phyloP scores from a whole-genome alignment of 228 moss, liverwort and hornwort species.

The Sphagnum fallax region DNA sequence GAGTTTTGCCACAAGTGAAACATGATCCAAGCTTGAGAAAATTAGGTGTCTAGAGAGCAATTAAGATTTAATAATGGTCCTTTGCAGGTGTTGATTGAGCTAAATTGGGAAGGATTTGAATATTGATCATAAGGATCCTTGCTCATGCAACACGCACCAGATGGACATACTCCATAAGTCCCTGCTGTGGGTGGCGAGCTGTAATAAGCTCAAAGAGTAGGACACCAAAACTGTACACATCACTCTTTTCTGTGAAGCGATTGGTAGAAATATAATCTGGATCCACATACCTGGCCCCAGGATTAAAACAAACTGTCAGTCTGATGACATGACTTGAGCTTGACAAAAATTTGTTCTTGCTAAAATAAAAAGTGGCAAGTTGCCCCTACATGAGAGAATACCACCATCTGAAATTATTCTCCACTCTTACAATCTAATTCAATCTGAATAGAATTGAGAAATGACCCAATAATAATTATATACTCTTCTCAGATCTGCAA shows the following conservation, averaged over 20 bases:
- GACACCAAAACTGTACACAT: constrained; percentile 97
- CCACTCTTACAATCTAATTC: no score
- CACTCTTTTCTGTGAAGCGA: constrained; percentile 84
- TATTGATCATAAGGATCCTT: neutral
- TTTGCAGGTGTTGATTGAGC: neutral
- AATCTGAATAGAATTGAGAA: no score
- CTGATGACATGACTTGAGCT: no score
- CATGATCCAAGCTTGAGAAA: neutral
- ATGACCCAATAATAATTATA: no score
- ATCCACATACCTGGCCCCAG: constrained; percentile 31
- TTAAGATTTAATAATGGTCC: neutral
- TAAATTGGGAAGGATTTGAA: neutral
- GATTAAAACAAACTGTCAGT: no score
- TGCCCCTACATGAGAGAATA: no score
- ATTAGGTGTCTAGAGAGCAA: no score
- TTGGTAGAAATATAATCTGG: constrained; percentile 85
- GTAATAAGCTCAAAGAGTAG: constrained; percentile 96
- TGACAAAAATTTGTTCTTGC: no score
- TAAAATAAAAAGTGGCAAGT: no score
- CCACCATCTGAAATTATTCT: no score
- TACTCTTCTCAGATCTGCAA: no score
- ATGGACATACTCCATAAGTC: constrained; percentile 97
- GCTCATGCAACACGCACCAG: constrained; percentile 35
- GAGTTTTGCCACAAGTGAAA: neutral
- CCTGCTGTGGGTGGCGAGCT: constrained; percentile 90